Evolutionary conservation across 164 flowering plant species (phyloP).

Genomic region (Echeveria elegans): DNA sequence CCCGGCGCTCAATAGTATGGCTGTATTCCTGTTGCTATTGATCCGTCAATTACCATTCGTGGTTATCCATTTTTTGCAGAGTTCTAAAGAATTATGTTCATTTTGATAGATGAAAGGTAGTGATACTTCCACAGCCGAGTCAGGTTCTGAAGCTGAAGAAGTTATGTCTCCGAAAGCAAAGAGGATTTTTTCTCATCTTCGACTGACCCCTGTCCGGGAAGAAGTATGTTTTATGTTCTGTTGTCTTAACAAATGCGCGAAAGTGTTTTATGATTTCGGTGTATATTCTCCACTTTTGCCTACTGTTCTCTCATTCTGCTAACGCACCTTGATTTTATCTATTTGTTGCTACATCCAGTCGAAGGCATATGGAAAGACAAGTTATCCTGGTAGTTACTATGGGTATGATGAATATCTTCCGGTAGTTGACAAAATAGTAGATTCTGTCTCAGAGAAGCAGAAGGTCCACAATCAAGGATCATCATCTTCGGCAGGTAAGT

Average conservation of each 20-base stretch:
- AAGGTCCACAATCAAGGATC: conserved; percentile 32
- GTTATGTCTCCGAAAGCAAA: conserved; percentile 65
- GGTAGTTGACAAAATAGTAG: conserved; percentile 92
- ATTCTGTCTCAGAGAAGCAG: conserved; percentile 59
- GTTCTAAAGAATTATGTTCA: conserved; percentile 9
- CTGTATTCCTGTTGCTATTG: conserved; percentile 1
- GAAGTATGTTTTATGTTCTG: conserved; percentile 35
- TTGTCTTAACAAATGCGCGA: background rate
- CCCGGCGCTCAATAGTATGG: conserved; percentile 49
- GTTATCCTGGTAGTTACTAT: conserved; percentile 37
- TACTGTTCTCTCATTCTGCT: background rate
- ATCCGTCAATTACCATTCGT: background rate
- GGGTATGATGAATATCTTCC: conserved; percentile 86
- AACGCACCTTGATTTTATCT: background rate
- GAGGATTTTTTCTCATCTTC: conserved; percentile 49
- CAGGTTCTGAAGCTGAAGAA: conserved; percentile 98
- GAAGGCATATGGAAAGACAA: conserved; percentile 44
- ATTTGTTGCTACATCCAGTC: conserved; percentile 29
- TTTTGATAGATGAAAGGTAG: conserved; percentile 55
- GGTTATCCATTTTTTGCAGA: background rate
- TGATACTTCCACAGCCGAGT: conserved; percentile 92
- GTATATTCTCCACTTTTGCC: background rate
- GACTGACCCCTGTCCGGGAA: conserved; percentile 85
- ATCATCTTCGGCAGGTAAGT: conserved; percentile 44
- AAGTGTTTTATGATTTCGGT: background rate